Evolutionary conservation across 257 asterid species (phyloP).

Genomic region (Solanum sejunctum): DNA sequence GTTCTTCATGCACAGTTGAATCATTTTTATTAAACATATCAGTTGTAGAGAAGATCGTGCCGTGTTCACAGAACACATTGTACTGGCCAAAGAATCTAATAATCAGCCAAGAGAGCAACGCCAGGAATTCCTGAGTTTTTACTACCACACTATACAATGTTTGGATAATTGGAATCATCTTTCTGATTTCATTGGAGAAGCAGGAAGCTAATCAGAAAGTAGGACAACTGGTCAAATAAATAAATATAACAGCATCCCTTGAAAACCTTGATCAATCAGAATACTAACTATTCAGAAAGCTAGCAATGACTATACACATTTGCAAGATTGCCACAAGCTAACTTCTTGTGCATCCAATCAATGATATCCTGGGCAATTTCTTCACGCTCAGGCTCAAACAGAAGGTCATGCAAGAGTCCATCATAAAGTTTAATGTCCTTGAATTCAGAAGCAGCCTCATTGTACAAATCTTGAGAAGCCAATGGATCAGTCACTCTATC

Average conservation of each 20-base stretch:
- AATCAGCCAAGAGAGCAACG: background rate
- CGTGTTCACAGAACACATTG: background rate
- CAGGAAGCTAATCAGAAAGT: background rate
- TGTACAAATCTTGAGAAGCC: constrained; percentile 90
- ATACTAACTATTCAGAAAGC: background rate
- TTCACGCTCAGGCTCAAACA: constrained; percentile 92
- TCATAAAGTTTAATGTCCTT: constrained; percentile 91
- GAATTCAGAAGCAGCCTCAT: constrained; percentile 66
- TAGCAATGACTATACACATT: constrained; percentile 13
- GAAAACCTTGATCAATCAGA: background rate
- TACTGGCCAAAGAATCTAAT: background rate
- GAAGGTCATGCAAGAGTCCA: constrained; percentile 88
- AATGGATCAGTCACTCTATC: constrained; percentile 93
- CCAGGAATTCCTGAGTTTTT: background rate
- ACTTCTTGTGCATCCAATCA: constrained; percentile 77
- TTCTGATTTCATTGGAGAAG: background rate
- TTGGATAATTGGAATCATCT: background rate
- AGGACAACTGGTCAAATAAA: background rate
- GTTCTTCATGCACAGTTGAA: background rate
- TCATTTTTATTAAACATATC: background rate
- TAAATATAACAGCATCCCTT: background rate
- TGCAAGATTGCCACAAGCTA: constrained; percentile 10
- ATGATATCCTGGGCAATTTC: constrained; percentile 87
- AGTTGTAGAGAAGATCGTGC: background rate
- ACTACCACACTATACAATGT: background rate